Evolutionary conservation across 495 filamentous ascomycete genomes (phyloP).

Genomic region (Aspergillus baeticus): DNA sequence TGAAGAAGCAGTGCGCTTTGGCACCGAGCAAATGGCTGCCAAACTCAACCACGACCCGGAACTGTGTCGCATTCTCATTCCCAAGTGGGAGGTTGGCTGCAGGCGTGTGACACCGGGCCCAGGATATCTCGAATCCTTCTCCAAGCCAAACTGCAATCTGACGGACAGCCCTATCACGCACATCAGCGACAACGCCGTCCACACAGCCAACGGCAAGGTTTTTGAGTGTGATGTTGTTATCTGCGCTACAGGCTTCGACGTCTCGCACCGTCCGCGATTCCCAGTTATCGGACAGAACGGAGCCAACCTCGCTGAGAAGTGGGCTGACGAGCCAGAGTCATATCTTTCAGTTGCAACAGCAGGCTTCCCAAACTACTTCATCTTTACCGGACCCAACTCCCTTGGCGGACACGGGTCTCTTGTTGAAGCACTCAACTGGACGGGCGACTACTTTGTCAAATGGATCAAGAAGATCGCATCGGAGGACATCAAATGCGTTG

Average conservation of each 20-base stretch:
- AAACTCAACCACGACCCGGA: constrained; percentile 35
- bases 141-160: constrained; percentile 28
- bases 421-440: constrained; percentile 48
- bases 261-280: constrained; percentile 39
- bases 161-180: constrained; percentile 26
- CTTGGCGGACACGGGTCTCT: constrained; percentile 13
- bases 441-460: constrained; percentile 50
- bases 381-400: constrained; percentile 57
- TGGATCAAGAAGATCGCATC: constrained; percentile 45
- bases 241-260: constrained; percentile 52
- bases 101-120: constrained; percentile 46
- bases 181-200: constrained; percentile 42
- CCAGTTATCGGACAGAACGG: constrained; percentile 44
- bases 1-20: constrained; percentile 17
- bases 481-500: constrained; percentile 46
- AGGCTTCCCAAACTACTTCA: constrained; percentile 65
- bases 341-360: constrained; percentile 59
- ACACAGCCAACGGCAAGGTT: constrained; percentile 36
- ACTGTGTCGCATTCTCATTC: constrained; percentile 41
- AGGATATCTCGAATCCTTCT: constrained; percentile 42
- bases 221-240: constrained; percentile 48
- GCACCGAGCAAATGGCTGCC: constrained; percentile 29
- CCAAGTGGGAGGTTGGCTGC: constrained; percentile 47
- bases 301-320: constrained; percentile 46
- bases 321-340: constrained; percentile 50